Conservation (phyloP, 129 eudicot species). For the Helianthus tuberosus region DNA sequence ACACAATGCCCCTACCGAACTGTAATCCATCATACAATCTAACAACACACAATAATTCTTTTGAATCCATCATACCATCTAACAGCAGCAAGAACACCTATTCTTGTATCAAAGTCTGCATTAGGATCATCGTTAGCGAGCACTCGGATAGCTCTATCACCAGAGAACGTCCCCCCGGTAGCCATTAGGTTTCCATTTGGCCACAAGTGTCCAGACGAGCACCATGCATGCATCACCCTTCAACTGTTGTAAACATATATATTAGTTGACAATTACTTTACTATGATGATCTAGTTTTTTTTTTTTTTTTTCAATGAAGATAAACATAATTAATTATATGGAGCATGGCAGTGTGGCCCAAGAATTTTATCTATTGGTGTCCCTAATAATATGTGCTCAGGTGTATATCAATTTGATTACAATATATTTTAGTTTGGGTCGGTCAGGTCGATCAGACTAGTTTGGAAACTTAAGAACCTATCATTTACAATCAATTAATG, state of each 20-base stretch:
- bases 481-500: too few relatives aligned
- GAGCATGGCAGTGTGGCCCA: too few relatives aligned
- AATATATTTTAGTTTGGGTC: too few relatives aligned
- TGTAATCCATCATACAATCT: too few relatives aligned
- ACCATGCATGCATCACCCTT: constrained; percentile 78
- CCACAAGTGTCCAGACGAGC: constrained; percentile 74
- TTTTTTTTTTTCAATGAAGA: not conserved
- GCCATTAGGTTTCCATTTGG: constrained; percentile 59
- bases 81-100: constrained; percentile 38
- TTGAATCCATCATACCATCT: constrained; percentile 53
- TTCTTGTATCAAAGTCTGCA: constrained; percentile 26
- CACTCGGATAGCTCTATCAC: constrained; percentile 45
- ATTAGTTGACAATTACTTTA: not conserved
- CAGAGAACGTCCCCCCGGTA: constrained; percentile 63
- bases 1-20: too few relatives aligned
- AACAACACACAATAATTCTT: not conserved
- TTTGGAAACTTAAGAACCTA: too few relatives aligned
- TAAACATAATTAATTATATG: too few relatives aligned
- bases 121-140: constrained; percentile 26
- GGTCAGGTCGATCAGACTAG: too few relatives aligned
- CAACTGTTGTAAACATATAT: constrained; percentile 36
- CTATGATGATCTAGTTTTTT: not conserved
- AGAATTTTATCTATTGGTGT: too few relatives aligned
- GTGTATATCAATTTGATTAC: too few relatives aligned
- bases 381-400: too few relatives aligned